Conservation (phyloP, 148 eudicot species). For the Spergularia marina region DNA sequence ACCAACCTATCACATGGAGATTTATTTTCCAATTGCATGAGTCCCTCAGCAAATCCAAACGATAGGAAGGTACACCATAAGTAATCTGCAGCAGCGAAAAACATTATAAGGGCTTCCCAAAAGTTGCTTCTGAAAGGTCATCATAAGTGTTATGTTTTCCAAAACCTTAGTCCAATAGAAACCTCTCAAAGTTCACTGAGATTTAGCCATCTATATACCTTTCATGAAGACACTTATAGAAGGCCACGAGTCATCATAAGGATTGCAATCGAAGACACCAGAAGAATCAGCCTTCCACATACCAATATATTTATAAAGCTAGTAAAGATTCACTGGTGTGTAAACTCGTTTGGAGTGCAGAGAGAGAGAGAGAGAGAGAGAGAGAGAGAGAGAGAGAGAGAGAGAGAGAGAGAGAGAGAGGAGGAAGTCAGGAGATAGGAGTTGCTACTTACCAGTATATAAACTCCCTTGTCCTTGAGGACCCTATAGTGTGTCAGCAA, state of each 20-base stretch:
- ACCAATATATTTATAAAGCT: neutral
- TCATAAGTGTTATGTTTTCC: too few species aligned
- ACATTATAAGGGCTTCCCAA: neutral
- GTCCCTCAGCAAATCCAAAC: conserved; percentile 53
- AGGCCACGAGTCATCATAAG: too few species aligned
- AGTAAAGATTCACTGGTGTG: neutral
- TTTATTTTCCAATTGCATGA: conserved; percentile 57
- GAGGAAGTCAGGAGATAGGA: too few species aligned
- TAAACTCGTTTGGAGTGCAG: conserved; percentile 5
- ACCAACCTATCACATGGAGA: conserved; percentile 79
- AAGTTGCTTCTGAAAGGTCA: neutral
- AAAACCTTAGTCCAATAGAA: too few species aligned
- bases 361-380: neutral
- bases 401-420: neutral
- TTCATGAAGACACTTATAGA: too few species aligned
- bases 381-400: conserved; percentile 1
- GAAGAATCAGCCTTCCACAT: neutral
- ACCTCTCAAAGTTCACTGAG: too few species aligned
- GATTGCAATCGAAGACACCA: too few species aligned
- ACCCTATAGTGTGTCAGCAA: conserved; percentile 94
- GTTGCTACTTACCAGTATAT: conserved; percentile 62
- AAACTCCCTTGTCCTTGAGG: conserved; percentile 82
- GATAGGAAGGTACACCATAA: conserved; percentile 79
- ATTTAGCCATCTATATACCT: too few species aligned
- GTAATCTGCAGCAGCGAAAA: conserved; percentile 56